phyloP scores from a whole-genome alignment of 1,284 basidiomycete genomes.

The Ustilago shanxiensis region DNA sequence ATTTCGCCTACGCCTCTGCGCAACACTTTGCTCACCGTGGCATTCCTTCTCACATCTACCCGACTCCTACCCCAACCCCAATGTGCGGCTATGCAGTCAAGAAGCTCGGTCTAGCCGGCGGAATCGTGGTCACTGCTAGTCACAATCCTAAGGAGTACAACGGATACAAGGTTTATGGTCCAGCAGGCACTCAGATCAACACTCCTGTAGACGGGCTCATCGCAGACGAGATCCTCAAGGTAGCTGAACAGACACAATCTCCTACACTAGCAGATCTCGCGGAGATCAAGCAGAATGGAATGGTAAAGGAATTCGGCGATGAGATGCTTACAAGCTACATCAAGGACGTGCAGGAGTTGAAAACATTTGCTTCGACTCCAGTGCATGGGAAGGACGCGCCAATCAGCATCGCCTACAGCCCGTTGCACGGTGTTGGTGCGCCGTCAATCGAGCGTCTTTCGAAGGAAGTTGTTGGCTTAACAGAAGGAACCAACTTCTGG shows the following conservation, averaged over 20 bases:
- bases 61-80: slow-evolving; percentile 51
- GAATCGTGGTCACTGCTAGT: slow-evolving; percentile 62
- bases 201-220: slow-evolving; percentile 60
- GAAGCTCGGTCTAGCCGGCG: slow-evolving; percentile 56
- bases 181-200: slow-evolving; percentile 63
- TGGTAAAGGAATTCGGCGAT: slow-evolving; percentile 38
- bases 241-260: slow-evolving; percentile 35
- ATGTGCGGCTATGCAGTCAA: slow-evolving; percentile 62
- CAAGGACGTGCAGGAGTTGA: slow-evolving; percentile 36
- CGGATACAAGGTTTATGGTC: slow-evolving; percentile 63
- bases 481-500: slow-evolving; percentile 45
- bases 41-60: slow-evolving; percentile 54
- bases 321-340: slow-evolving; percentile 56
- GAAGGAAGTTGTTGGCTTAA: slow-evolving; percentile 46
- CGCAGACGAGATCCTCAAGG: slow-evolving; percentile 51
- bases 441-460: slow-evolving; percentile 44
- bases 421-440: slow-evolving; percentile 63
- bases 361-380: slow-evolving; percentile 18
- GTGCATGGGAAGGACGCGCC: slow-evolving; percentile 32
- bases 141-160: slow-evolving; percentile 67
- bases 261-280: slow-evolving; percentile 31
- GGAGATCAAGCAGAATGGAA: slow-evolving; percentile 30
- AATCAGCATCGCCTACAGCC: slow-evolving; percentile 57
- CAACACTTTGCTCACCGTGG: slow-evolving; percentile 55
- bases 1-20: slow-evolving; percentile 57